These are phyloP conservation scores for Yamadazyma scolyti DNA, from an alignment of 805 yeast genomes.

Conservation along the genomic window DNA sequence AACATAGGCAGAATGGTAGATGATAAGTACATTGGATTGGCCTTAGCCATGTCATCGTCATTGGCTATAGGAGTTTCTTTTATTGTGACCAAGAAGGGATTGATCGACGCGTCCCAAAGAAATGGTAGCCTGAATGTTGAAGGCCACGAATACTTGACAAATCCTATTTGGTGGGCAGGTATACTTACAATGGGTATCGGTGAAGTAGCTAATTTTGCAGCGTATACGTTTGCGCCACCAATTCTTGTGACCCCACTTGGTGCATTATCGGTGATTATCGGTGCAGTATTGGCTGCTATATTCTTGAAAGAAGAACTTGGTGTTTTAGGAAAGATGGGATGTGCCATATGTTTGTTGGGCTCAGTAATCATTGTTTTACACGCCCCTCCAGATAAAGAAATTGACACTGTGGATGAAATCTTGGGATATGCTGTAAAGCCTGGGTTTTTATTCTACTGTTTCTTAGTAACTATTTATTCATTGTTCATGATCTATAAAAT, in stretches of 20 bases:
- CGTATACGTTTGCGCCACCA: slow-evolving; percentile 93
- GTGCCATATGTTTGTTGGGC: slow-evolving; percentile 86
- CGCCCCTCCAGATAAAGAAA: slow-evolving; percentile 93
- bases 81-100: slow-evolving; percentile 84
- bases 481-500: slow-evolving; percentile 76
- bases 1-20: slow-evolving; percentile 57
- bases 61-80: slow-evolving; percentile 88
- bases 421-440: slow-evolving; percentile 76
- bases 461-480: slow-evolving; percentile 62
- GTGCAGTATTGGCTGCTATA: slow-evolving; percentile 84
- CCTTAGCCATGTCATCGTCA: slow-evolving; percentile 81
- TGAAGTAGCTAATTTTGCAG: slow-evolving; percentile 89
- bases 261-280: slow-evolving; percentile 84
- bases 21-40: slow-evolving; percentile 86
- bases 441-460: slow-evolving; percentile 64
- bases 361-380: slow-evolving; percentile 84
- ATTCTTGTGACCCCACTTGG: slow-evolving; percentile 90
- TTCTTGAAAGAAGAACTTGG: slow-evolving; percentile 86
- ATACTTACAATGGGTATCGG: slow-evolving; percentile 88
- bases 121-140: slow-evolving; percentile 58
- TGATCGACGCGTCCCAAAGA: slow-evolving; percentile 61
- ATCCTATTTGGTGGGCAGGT: slow-evolving; percentile 95
- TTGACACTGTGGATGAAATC: slow-evolving; percentile 84
- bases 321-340: slow-evolving; percentile 84
- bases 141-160: slow-evolving; percentile 72